Conservation (phyloP, 441 rosid genomes). For the Adansonia madagascariensis region DNA sequence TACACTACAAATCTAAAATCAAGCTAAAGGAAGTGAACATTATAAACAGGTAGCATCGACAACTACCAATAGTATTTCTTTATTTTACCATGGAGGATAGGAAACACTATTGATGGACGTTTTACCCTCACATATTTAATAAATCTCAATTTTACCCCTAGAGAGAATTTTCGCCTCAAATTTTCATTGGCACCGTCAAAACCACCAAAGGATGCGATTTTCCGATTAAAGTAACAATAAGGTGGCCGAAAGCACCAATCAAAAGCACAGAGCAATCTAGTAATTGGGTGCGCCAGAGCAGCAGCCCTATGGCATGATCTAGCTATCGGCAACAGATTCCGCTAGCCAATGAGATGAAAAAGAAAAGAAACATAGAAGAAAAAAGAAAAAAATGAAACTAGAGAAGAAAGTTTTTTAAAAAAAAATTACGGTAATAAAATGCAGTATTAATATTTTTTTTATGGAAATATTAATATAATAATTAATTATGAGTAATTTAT, state of each 20-base stretch:
- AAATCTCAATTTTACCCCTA: background rate
- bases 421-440: background rate
- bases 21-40: no score
- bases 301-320: background rate
- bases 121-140: no score
- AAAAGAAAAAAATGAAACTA: background rate
- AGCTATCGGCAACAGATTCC: background rate
- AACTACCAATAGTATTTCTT: no score
- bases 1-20: no score
- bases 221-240: background rate
- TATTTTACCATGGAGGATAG: no score
- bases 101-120: no score
- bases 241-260: background rate
- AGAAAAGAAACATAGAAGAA: background rate
- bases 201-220: slow-evolving; percentile 2
- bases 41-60: no score
- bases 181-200: background rate
- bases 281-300: background rate
- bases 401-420: background rate
- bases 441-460: background rate
- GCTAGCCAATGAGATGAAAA: background rate
- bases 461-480: background rate
- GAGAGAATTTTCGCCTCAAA: slow-evolving; percentile 3
- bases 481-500: background rate
- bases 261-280: slow-evolving; percentile 7